Evolutionary conservation across 106 monocot species (phyloP).

Genomic region (Dioscorea alata): DNA sequence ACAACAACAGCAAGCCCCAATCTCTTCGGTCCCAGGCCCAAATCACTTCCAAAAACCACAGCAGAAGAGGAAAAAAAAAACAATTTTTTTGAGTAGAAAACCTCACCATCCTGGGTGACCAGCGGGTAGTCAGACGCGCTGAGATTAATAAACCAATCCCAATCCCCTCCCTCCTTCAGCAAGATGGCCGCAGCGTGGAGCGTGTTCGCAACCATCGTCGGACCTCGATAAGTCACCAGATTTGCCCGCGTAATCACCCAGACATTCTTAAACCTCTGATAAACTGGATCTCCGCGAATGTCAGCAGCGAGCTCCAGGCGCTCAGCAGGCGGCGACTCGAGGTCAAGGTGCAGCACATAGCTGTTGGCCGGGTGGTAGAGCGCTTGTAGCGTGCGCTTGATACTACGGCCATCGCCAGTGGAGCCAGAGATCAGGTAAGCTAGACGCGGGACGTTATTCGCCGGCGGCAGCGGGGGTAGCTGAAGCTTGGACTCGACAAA

Average conservation of each 20-base stretch:
- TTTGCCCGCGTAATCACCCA: slow-evolving; percentile 28
- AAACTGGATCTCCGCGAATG: slow-evolving; percentile 20
- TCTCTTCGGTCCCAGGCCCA: no score
- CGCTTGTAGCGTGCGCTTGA: slow-evolving; percentile 28
- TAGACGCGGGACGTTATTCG: slow-evolving; percentile 22
- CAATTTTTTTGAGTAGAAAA: neutral
- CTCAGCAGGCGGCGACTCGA: slow-evolving; percentile 27
- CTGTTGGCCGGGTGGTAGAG: slow-evolving; percentile 36
- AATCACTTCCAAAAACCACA: no score
- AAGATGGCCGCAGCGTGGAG: slow-evolving; percentile 59
- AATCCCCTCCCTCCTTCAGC: slow-evolving; percentile 40
- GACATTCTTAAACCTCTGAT: slow-evolving; percentile 29
- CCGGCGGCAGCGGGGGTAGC: neutral
- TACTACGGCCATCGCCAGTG: slow-evolving; percentile 25
- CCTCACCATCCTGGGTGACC: slow-evolving; percentile 62
- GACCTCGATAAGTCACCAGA: slow-evolving; percentile 46
- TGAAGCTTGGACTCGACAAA: slow-evolving; percentile 45
- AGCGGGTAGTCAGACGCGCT: slow-evolving; percentile 66
- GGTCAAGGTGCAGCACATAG: slow-evolving; percentile 43
- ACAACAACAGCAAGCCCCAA: no score
- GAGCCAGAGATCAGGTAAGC: slow-evolving; percentile 56
- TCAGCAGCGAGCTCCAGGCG: slow-evolving; percentile 27
- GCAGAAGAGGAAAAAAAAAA: no score
- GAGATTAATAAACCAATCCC: slow-evolving; percentile 82
- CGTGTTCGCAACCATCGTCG: slow-evolving; percentile 61